phyloP scores from a whole-genome alignment of 176 grass and related monocot genomes.

The Zoysia japonica region DNA sequence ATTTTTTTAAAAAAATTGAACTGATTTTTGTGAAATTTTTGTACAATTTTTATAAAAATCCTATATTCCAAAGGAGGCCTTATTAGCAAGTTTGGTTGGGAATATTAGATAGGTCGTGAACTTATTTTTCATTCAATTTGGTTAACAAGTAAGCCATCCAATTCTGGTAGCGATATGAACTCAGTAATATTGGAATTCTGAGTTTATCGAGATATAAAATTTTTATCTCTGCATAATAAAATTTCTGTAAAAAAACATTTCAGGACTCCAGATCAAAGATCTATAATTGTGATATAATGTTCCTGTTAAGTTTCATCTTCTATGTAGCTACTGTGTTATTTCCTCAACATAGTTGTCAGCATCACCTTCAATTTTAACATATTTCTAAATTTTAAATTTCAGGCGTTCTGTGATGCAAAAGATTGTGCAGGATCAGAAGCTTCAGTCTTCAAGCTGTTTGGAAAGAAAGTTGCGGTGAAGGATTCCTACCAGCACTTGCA shows the following conservation, averaged over 20 bases:
- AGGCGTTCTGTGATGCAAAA: slow-evolving; percentile 39
- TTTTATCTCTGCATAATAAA: not conserved
- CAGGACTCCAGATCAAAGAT: not conserved
- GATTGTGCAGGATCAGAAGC: slow-evolving; percentile 40
- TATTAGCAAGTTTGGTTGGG: not conserved
- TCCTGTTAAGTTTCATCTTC: not conserved
- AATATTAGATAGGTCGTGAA: not conserved
- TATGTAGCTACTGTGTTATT: not conserved
- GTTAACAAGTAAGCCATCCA: not conserved
- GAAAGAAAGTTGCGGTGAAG: slow-evolving; percentile 53
- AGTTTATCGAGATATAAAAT: not conserved
- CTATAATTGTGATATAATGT: not conserved
- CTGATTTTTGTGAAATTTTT: no score
- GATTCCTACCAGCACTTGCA: slow-evolving; percentile 19
- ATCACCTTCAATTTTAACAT: not conserved
- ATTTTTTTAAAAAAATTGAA: no score
- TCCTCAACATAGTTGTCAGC: not conserved
- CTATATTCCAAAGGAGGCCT: no score
- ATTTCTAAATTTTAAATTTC: slow-evolving; percentile 28
- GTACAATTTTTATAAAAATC: no score
- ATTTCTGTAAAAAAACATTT: not conserved
- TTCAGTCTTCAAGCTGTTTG: slow-evolving; percentile 67
- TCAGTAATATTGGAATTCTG: not conserved
- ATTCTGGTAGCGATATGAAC: not conserved
- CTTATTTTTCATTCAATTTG: slow-evolving; percentile 11